Conservation (phyloP, 2,329 filamentous ascomycete genomes). For the Phaeosphaeria sp. region DNA sequence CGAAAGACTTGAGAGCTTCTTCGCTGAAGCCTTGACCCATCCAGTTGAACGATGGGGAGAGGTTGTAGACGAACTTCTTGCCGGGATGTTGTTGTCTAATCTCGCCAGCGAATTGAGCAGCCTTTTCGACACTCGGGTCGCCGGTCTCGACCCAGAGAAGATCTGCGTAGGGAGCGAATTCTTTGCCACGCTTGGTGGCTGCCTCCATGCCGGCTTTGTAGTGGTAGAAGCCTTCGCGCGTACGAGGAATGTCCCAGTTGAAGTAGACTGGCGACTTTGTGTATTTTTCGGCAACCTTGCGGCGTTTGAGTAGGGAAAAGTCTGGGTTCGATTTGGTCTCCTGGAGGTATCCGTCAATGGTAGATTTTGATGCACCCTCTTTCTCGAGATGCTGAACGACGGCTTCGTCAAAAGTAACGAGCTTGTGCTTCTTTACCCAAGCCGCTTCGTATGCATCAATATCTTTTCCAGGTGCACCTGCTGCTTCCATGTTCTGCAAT, state of each 20-base stretch:
- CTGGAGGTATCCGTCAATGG: constrained; percentile 71
- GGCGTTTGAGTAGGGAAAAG: constrained; percentile 78
- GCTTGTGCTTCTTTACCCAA: constrained; percentile 85
- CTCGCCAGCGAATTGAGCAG: constrained; percentile 74
- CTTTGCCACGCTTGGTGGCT: constrained; percentile 90
- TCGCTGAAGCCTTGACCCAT: constrained; percentile 91
- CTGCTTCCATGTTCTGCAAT: constrained; percentile 85
- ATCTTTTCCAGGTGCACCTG: constrained; percentile 77
- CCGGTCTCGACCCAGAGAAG: constrained; percentile 97
- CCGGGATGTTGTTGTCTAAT: constrained; percentile 74
- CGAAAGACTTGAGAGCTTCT: constrained; percentile 83
- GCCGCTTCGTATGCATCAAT: constrained; percentile 85
- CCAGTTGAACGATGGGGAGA: constrained; percentile 98
- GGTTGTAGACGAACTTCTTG: constrained; percentile 95
- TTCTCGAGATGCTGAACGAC: constrained; percentile 75
- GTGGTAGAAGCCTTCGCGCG: constrained; percentile 92
- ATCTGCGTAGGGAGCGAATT: constrained; percentile 90
- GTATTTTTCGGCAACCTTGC: constrained; percentile 72
- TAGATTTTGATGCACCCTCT: constrained; percentile 68
- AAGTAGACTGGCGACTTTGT: constrained; percentile 76
- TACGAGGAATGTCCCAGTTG: constrained; percentile 90
- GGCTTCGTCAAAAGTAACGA: constrained; percentile 92
- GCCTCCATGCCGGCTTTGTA: constrained; percentile 83
- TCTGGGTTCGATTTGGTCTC: constrained; percentile 70
- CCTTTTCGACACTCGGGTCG: constrained; percentile 81